These are phyloP conservation scores for Colletotrichum godetiae DNA, from an alignment of 2,329 filamentous ascomycete genomes.

Conservation along the genomic window DNA sequence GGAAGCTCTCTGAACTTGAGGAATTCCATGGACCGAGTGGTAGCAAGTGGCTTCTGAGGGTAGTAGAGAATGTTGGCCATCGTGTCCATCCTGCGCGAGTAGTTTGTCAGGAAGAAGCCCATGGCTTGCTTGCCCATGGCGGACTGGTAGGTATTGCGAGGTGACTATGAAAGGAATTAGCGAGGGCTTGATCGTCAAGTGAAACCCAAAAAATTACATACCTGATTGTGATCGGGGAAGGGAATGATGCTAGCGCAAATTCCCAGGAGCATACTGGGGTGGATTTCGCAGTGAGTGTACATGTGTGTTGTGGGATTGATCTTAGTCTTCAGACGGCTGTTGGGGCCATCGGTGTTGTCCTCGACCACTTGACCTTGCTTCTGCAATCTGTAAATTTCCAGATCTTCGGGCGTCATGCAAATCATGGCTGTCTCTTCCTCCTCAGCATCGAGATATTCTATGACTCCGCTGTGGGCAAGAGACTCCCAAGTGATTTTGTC, in stretches of 20 bases:
- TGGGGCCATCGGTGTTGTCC: slow-evolving; percentile 74
- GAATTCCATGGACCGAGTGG: slow-evolving; percentile 98
- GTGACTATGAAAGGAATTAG: slow-evolving; percentile 71
- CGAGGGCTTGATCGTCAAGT: slow-evolving; percentile 20
- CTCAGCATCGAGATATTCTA: slow-evolving; percentile 97
- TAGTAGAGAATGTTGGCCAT: slow-evolving; percentile 99
- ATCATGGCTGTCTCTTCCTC: slow-evolving; percentile 99
- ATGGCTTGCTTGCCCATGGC: slow-evolving; percentile 99
- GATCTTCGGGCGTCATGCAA: slow-evolving; percentile 96
- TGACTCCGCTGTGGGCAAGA: slow-evolving; percentile 83
- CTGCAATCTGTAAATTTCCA: slow-evolving; percentile 80
- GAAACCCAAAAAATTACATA: slow-evolving; percentile 49
- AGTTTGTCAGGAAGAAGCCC: slow-evolving; percentile 99
- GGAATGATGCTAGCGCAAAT: slow-evolving; percentile 99
- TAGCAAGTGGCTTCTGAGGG: slow-evolving; percentile 95
- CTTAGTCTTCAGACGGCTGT: slow-evolving; percentile 88
- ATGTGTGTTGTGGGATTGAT: slow-evolving; percentile 89
- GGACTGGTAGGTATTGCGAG: slow-evolving; percentile 98
- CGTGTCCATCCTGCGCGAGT: slow-evolving; percentile 96
- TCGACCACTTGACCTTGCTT: slow-evolving; percentile 73
- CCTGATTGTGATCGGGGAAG: slow-evolving; percentile 98
- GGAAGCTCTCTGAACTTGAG: slow-evolving; percentile 97
- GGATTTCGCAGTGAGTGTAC: slow-evolving; percentile 99
- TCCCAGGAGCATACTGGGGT: slow-evolving; percentile 98
- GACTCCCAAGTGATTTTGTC: slow-evolving; percentile 88